Percentiles rank a stretch among this genome's conserved stretches.
Evolutionary conservation across 176 grass and related monocot species (phyloP).

Genomic region (Guadua angustifolia): DNA sequence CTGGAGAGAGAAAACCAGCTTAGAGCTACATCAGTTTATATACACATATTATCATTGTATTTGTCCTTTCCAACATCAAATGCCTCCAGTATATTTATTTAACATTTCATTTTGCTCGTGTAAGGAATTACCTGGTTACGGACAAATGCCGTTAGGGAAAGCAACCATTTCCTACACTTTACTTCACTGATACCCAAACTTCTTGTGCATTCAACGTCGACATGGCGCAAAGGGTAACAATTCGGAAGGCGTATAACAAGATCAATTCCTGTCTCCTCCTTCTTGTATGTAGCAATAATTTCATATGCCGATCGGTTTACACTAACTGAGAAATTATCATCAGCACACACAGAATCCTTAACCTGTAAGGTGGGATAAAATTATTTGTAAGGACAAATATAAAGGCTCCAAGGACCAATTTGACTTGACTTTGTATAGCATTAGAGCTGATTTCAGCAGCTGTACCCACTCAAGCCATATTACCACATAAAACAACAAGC

Average conservation of each 20-base stretch:
- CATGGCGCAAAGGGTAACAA: slow-evolving; percentile 84
- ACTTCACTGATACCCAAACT: slow-evolving; percentile 89
- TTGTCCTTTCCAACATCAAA: slow-evolving; percentile 18
- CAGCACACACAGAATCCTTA: slow-evolving; percentile 64
- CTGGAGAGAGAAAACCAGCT: slow-evolving; percentile 35
- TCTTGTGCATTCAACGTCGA: slow-evolving; percentile 88
- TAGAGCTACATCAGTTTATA: background rate
- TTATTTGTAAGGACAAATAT: background rate
- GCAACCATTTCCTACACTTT: slow-evolving; percentile 87
- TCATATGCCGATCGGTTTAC: slow-evolving; percentile 78
- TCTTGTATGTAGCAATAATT: slow-evolving; percentile 97
- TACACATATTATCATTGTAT: background rate
- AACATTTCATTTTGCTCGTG: background rate
- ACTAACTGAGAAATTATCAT: slow-evolving; percentile 89
- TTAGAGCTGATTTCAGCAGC: background rate
- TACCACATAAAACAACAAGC: too few relatives aligned
- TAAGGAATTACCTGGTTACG: slow-evolving; percentile 70
- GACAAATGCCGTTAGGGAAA: slow-evolving; percentile 82
- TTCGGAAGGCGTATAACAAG: slow-evolving; percentile 84
- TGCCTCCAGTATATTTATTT: background rate
- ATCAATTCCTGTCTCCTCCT: slow-evolving; percentile 95
- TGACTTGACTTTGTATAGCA: background rate
- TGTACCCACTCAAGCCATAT: background rate
- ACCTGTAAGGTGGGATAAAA: slow-evolving; percentile 52
- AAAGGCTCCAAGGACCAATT: background rate